phyloP scores from a whole-genome alignment of 352 stramenopile genomes.

The Peronosclerospora sorghi region DNA sequence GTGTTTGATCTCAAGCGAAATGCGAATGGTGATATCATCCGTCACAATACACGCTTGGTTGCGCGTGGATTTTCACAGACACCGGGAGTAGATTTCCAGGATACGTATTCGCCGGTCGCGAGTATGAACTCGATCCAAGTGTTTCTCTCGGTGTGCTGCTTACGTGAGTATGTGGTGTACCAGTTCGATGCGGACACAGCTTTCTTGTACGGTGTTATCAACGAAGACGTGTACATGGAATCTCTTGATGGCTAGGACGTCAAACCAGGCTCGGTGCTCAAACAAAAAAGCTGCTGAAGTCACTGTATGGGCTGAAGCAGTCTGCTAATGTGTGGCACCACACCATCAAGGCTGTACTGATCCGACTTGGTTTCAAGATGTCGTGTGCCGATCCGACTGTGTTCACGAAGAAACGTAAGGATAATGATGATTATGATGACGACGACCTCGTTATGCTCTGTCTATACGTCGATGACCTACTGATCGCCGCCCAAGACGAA shows the following conservation, averaged over 20 bases:
- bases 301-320: constrained; percentile 11
- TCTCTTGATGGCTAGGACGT: not conserved
- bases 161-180: constrained; percentile 1
- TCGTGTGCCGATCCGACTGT: constrained; percentile 7
- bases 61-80: too few relatives aligned
- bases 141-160: constrained; percentile 2
- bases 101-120: too few relatives aligned
- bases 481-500: too few relatives aligned
- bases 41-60: not conserved
- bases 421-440: constrained; percentile 2
- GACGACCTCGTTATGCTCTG: too few relatives aligned
- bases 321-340: constrained; percentile 11
- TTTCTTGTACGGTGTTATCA: constrained; percentile 15
- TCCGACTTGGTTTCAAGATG: constrained; percentile 3
- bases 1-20: too few relatives aligned
- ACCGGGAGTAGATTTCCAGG: too few relatives aligned
- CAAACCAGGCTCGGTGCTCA: not conserved
- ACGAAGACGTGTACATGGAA: constrained; percentile 6
- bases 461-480: too few relatives aligned
- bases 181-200: too few relatives aligned
- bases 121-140: too few relatives aligned
- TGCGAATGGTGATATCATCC: not conserved
- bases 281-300: constrained; percentile 7
- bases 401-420: too few relatives aligned
- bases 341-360: too few relatives aligned